Conservation (phyloP, 2,329 filamentous ascomycete genomes). For the Trichophyton verrucosum region DNA sequence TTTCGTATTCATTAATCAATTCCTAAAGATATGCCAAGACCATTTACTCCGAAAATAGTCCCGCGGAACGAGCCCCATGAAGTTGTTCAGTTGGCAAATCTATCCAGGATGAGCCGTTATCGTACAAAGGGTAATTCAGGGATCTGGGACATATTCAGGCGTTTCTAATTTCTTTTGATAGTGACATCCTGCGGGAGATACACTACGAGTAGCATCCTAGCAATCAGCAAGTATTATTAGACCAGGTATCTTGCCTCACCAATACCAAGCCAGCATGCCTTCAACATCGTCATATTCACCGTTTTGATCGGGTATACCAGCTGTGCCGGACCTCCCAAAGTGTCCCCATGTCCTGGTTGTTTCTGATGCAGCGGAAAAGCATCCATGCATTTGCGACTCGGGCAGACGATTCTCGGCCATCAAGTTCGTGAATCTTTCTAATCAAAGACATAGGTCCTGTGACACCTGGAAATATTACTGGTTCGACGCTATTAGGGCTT, state of each 20-base stretch:
- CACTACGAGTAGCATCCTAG: neutral
- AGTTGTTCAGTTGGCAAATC: neutral
- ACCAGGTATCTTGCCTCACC: neutral
- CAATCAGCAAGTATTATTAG: neutral
- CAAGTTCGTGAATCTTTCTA: slow-evolving; percentile 27
- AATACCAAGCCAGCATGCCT: neutral
- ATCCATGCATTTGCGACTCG: slow-evolving; percentile 32
- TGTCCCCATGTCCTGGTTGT: slow-evolving; percentile 37
- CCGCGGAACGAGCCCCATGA: neutral
- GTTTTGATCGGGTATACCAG: slow-evolving; percentile 23
- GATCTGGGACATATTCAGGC: neutral
- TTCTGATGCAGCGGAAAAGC: slow-evolving; percentile 30
- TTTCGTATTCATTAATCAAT: neutral
- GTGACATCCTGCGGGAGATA: too few relatives aligned
- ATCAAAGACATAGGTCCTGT: slow-evolving; percentile 20
- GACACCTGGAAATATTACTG: slow-evolving; percentile 21
- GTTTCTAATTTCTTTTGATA: neutral
- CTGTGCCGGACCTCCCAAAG: slow-evolving; percentile 33
- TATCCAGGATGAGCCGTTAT: neutral
- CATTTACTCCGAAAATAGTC: neutral
- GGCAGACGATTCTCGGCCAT: slow-evolving; percentile 26
- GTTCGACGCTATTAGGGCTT: slow-evolving; percentile 5
- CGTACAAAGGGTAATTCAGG: neutral
- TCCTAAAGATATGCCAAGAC: neutral
- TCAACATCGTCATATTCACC: neutral